Evolutionary conservation across 75 land plant genomes (phyloP), one percentile per base, ranked within the genome.

Genomic region (Adiantum capillusveneris): DNA sequence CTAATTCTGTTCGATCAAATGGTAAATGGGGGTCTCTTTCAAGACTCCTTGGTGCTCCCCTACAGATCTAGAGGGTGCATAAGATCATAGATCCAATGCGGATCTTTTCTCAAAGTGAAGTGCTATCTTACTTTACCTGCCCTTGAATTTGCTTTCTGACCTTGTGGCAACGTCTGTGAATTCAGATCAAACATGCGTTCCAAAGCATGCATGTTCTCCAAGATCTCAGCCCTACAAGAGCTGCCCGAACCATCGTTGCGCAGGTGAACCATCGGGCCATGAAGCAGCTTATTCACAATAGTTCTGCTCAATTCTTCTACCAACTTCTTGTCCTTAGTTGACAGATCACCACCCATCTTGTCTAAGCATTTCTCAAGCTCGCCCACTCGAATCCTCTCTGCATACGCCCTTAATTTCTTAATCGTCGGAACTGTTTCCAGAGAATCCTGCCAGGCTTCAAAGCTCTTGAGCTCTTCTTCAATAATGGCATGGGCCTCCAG

Each of bases 161-260:
- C 81, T 57, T 69, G 26, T 11, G 66, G 39, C 16, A 57, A 22
- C 12, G 62, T 56, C 28, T 80, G 75, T 0, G 81, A 64, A 27
- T 74, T 64, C 12, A 81, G 72, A 52, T 67, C 72, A 41, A 77
- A 81, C 81, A 81, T 81, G 62, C 81, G 62, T 44, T 82, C 74
- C 16, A 82, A 56, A 13, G 82, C 85, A 57, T 82, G 74, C 85
- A 82, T 82, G 57, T 82, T 82, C 46, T 78, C 79, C 31, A 82
- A 61, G 0, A 78, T 79, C 63, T 82, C 79, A 57, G 55, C 56
- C 30, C 79, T 68, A n/a, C 78, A 60, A 56, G 67, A 44, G 19
- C 65, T 31, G 37, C 79, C 78, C 49, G 62, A 65, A 28, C 78
- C 81, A 65, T 78, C 82, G 11, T 75, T 65, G 29, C 82, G 66